These are phyloP conservation scores for Litsea cubeba DNA, from an alignment of 164 flowering plant genomes.

Conservation along the genomic window DNA sequence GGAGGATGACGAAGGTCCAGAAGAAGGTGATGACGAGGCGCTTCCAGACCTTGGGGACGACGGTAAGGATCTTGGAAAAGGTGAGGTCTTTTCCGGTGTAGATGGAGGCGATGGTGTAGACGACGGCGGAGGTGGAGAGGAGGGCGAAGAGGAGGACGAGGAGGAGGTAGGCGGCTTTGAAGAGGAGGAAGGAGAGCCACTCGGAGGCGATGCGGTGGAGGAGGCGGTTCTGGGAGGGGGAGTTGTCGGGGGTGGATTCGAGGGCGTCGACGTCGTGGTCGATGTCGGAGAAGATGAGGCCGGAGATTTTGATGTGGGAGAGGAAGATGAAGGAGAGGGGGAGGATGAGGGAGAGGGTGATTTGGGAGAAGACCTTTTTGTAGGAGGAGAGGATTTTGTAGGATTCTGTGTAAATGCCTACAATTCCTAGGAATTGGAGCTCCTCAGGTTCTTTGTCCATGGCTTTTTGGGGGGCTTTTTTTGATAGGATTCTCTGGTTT, in stretches of 20 bases:
- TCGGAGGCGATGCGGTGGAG: slow-evolving; percentile 20
- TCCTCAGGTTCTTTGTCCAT: slow-evolving; percentile 53
- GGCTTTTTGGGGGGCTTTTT: background rate
- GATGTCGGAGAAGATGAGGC: slow-evolving; percentile 30
- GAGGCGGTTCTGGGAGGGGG: slow-evolving; percentile 12
- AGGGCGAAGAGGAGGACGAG: slow-evolving; percentile 36
- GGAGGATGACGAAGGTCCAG: slow-evolving; percentile 7
- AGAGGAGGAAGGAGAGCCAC: slow-evolving; percentile 15
- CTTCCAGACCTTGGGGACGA: slow-evolving; percentile 47
- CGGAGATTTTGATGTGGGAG: slow-evolving; percentile 36
- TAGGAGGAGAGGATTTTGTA: slow-evolving; percentile 37
- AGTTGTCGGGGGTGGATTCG: slow-evolving; percentile 1
- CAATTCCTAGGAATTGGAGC: slow-evolving; percentile 36
- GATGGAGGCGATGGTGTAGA: slow-evolving; percentile 39
- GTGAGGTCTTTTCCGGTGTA: slow-evolving; percentile 29
- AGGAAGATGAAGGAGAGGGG: slow-evolving; percentile 59
- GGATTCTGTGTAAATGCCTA: slow-evolving; percentile 39
- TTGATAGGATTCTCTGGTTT: no score
- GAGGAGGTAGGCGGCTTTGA: slow-evolving; percentile 30
- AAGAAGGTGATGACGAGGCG: slow-evolving; percentile 27
- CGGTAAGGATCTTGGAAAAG: slow-evolving; percentile 28
- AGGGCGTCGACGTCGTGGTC: slow-evolving; percentile 15
- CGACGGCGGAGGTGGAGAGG: slow-evolving; percentile 42
- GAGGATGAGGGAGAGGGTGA: slow-evolving; percentile 52
- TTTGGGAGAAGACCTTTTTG: slow-evolving; percentile 42